Base-by-base conservation (phyloP, 371 early-diverging fungal species). In the Mitosporidium daphniae region DNA sequence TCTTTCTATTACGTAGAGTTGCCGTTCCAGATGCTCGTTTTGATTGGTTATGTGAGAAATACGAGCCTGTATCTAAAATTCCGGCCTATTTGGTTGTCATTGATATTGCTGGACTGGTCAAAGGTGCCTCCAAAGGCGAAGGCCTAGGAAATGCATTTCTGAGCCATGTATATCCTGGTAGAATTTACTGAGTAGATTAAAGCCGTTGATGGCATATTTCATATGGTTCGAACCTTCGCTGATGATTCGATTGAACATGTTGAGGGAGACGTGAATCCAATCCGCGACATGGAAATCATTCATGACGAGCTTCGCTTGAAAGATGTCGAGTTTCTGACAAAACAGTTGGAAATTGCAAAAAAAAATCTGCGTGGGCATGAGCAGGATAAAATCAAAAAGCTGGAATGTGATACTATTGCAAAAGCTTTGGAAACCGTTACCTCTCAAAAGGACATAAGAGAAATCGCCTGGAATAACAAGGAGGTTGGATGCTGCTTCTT, bases 31-130 rank as follows among this genome's bases (percentile, higher is more conserved):
- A 93, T 46, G 44, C 42, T n/a, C 59, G 94, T 4, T 71, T 80
- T 37, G 65, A 73, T 38, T 64, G 62, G 61, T 55, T 93, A 17
- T 56, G 54, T 31, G 34, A 60, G 12, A 48, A 55, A 27, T 74
- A 61, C 41, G 55, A 66, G 42, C 58, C 65, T 8, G 53, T 59
- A 3, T 30, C 32, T 9, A 32, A 27, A 5, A 22, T 17, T 17
- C 20, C 27, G 17, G 48, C 57, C 13, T 53, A 37, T 33, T 50
- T 98, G 32, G 70, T 71, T 2, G 68, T 93, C 22, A 72, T 71
- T 33, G 95, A 98, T 45, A 98, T 98, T 49, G 98, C 98, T 18
- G 95, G 98, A 16, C 57, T 98, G 17, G 82, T 94, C 21, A 72
- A 75, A 41, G 86, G 84, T 23, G 80, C 89, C 6, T 48, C 69